Evolutionary conservation across 225 moss, liverwort and hornwort species (phyloP).

Genomic region (Physcomitrellopsis africana): DNA sequence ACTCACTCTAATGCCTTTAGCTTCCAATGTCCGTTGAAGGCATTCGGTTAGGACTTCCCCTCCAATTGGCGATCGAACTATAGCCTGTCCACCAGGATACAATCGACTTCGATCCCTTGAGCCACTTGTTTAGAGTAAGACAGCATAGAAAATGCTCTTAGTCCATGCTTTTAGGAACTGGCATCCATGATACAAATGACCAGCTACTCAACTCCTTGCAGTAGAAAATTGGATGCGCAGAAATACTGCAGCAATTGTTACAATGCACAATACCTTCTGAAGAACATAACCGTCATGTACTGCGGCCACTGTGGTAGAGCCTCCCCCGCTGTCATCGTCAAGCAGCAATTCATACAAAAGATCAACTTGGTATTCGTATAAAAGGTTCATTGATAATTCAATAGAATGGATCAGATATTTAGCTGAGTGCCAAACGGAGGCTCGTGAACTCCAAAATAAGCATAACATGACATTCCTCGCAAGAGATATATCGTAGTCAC

Average conservation of each 20-base stretch:
- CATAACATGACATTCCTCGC: slow-evolving; percentile 14
- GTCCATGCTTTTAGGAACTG: neutral
- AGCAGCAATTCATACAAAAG: slow-evolving; percentile 19
- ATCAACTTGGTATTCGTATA: neutral
- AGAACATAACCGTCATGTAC: slow-evolving; percentile 97
- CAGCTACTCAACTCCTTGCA: slow-evolving; percentile 2
- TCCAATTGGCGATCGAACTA: slow-evolving; percentile 83
- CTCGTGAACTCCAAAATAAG: slow-evolving; percentile 4
- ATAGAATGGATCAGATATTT: neutral
- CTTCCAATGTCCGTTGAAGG: slow-evolving; percentile 81
- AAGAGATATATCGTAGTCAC: slow-evolving; percentile 40
- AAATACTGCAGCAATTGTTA: neutral
- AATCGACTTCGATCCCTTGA: slow-evolving; percentile 14
- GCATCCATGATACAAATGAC: slow-evolving; percentile 4
- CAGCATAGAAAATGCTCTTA: neutral
- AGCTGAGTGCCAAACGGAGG: slow-evolving; percentile 3
- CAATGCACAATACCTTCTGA: slow-evolving; percentile 67
- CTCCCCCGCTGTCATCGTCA: slow-evolving; percentile 71
- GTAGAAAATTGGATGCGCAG: neutral
- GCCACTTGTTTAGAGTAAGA: slow-evolving; percentile 8
- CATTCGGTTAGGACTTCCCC: slow-evolving; percentile 90
- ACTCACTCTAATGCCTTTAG: slow-evolving; percentile 68
- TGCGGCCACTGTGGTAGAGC: slow-evolving; percentile 88
- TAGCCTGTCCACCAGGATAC: slow-evolving; percentile 53
- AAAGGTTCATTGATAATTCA: slow-evolving; percentile 8